phyloP scores from a whole-genome alignment of 2,329 filamentous ascomycete species.

The Paecilomyces variotii region DNA sequence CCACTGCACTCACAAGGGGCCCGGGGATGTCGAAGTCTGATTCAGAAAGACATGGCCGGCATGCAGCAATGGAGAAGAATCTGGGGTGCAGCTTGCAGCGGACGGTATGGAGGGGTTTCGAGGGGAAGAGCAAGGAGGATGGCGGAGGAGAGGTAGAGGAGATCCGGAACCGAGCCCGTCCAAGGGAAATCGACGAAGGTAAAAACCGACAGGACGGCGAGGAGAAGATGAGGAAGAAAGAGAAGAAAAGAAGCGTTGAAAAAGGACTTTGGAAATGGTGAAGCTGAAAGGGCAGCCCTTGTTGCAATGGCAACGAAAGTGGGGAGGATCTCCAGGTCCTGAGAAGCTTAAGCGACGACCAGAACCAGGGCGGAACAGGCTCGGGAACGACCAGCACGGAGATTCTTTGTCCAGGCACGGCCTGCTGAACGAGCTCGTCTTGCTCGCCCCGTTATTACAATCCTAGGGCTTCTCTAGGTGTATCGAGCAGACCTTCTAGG shows the following conservation, averaged over 20 bases:
- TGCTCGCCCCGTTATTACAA: background rate
- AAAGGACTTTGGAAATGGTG: conserved; percentile 22
- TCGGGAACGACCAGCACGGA: background rate
- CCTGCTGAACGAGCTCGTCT: background rate
- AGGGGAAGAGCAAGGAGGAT: conserved; percentile 8
- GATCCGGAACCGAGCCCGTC: conserved; percentile 5
- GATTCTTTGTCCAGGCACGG: background rate
- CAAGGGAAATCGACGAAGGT: conserved; percentile 12
- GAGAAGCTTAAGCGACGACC: conserved; percentile 16
- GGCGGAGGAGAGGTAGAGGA: conserved; percentile 9
- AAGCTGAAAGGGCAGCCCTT: conserved; percentile 33
- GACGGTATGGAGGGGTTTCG: conserved; percentile 7
- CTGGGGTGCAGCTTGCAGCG: conserved; percentile 14
- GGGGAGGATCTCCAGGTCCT: conserved; percentile 32
- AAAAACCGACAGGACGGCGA: conserved; percentile 8
- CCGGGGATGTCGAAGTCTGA: conserved; percentile 3
- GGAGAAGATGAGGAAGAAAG: conserved; percentile 17
- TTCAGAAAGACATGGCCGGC: conserved; percentile 1
- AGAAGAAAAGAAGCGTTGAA: conserved; percentile 12
- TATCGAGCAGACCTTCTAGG: background rate
- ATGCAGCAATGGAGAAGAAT: conserved; percentile 13
- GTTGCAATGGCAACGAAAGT: conserved; percentile 37
- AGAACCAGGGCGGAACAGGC: conserved; percentile 1
- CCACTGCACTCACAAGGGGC: conserved; percentile 1
- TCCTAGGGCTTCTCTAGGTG: background rate